Base-by-base conservation (phyloP, 768 basidiomycete genomes). In the Russula emetica region DNA sequence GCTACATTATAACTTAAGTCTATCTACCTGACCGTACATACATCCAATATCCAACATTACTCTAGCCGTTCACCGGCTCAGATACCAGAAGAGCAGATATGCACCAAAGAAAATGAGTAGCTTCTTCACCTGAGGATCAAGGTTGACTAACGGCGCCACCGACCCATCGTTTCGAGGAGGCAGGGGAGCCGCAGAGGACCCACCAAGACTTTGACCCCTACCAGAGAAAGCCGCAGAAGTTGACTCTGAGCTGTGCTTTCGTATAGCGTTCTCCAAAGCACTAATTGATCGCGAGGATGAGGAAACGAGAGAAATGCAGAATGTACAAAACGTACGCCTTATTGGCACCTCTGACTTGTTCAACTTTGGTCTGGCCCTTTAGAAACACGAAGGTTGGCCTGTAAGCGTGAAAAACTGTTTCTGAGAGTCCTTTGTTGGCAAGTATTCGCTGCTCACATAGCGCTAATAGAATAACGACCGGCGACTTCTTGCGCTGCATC, bases 341-440 rank as follows among this genome's bases (percentile, higher is more conserved):
- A 71, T 93, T 78, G 14, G 90, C 90, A 6, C 92, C 92, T 58
- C 79, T 81, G 30, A 94, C 84, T 75, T 80, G 80, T 69, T 89
- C 87, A 24, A 92, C 81, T 71, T 90, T 84, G 2, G 77, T 78
- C 44, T 72, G 76, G 22, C 88, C 88, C 69, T 83, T 85, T 63
- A 93, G 69, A 72, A 94, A 91, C 38, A 93, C 71, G 67, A 93
- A 93, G 0, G 92, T 92, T 2, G 92, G 92, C 92, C 90, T 92
- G 59, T 14, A 30, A 13, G 28, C 5, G 16, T n/a, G 24, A 24
- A 57, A 22, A 30, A 14, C 51, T 28, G 32, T 24, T 45, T 20
- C 16, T 24, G 26, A n/a, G 47, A 32, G 18, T n/a, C 36, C 34
- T 13, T 49, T 56, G 42, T n/a, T 32, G n/a, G 5, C 8, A 40